phyloP scores from a whole-genome alignment of 345 rosid species.

The Gossypium herbaceum region DNA sequence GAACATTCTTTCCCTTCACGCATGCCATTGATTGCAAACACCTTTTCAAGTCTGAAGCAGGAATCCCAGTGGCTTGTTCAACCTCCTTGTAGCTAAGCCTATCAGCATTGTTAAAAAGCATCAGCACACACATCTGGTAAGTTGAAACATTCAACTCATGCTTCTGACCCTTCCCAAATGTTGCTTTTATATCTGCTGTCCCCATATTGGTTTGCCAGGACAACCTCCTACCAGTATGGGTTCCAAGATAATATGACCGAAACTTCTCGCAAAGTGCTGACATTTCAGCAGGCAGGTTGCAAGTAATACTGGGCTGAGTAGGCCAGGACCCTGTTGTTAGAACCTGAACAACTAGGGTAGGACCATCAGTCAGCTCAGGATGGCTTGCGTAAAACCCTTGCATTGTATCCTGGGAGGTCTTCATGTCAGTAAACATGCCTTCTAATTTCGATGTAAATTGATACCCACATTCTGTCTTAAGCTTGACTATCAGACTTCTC shows the following conservation, averaged over 20 bases:
- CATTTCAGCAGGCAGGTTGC: slow-evolving; percentile 92
- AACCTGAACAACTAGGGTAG: slow-evolving; percentile 86
- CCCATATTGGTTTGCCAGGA: slow-evolving; percentile 99
- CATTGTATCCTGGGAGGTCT: slow-evolving; percentile 96
- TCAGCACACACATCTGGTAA: slow-evolving; percentile 95
- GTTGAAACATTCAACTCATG: slow-evolving; percentile 97
- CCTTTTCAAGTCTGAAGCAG: slow-evolving; percentile 83
- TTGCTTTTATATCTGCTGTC: slow-evolving; percentile 85
- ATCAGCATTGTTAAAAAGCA: slow-evolving; percentile 83
- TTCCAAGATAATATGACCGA: slow-evolving; percentile 92
- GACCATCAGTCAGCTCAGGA: slow-evolving; percentile 80
- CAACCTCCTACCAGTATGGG: slow-evolving; percentile 89
- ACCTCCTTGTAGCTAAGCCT: slow-evolving; percentile 86
- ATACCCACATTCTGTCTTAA: slow-evolving; percentile 95
- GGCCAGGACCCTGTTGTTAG: slow-evolving; percentile 99
- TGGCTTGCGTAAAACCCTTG: slow-evolving; percentile 68
- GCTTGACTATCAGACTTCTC: slow-evolving; percentile 94
- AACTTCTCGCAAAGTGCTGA: slow-evolving; percentile 88
- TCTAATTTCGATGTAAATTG: slow-evolving; percentile 96
- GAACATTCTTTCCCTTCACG: slow-evolving; percentile 87
- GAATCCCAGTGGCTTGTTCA: slow-evolving; percentile 91
- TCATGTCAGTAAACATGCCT: slow-evolving; percentile 99
- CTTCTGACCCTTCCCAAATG: slow-evolving; percentile 93
- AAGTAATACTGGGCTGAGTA: slow-evolving; percentile 77
- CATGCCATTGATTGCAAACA: slow-evolving; percentile 93